Evolutionary conservation across 2,329 filamentous ascomycete genomes (phyloP).

Genomic region (Apiospora saccharicola): DNA sequence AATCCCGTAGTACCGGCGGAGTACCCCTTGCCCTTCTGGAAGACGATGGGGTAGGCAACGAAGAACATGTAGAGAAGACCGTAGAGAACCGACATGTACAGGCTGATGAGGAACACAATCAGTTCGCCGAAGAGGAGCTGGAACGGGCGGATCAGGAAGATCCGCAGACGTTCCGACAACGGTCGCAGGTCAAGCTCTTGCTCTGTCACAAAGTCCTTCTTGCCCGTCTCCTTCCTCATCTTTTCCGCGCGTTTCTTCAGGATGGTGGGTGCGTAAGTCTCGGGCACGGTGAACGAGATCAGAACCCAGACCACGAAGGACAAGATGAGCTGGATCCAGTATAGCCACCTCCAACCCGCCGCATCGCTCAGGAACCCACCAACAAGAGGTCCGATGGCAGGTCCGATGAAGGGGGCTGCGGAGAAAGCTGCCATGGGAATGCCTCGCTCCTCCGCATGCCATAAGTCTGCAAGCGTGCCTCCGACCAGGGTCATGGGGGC

Average conservation of each 20-base stretch:
- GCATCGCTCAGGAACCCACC: slow-evolving; percentile 79
- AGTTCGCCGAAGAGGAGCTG: slow-evolving; percentile 85
- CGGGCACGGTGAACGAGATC: slow-evolving; percentile 88
- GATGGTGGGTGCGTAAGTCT: slow-evolving; percentile 86
- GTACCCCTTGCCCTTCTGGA: slow-evolving; percentile 81
- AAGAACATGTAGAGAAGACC: slow-evolving; percentile 81
- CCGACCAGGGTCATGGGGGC: slow-evolving; percentile 88
- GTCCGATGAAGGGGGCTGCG: slow-evolving; percentile 83
- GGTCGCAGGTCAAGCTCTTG: slow-evolving; percentile 79
- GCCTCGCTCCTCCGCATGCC: slow-evolving; percentile 82
- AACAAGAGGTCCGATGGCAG: slow-evolving; percentile 77
- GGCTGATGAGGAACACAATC: slow-evolving; percentile 82
- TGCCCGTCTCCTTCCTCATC: slow-evolving; percentile 72
- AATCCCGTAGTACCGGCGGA: slow-evolving; percentile 76
- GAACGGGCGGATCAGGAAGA: slow-evolving; percentile 84
- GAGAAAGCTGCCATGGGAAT: slow-evolving; percentile 88
- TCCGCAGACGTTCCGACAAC: slow-evolving; percentile 69
- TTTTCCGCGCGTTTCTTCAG: slow-evolving; percentile 75
- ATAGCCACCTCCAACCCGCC: slow-evolving; percentile 81
- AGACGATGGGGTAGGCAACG: slow-evolving; percentile 74
- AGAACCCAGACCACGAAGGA: slow-evolving; percentile 73
- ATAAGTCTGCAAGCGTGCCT: slow-evolving; percentile 84
- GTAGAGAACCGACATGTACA: slow-evolving; percentile 88
- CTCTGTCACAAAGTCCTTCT: slow-evolving; percentile 76
- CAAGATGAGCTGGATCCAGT: slow-evolving; percentile 86